These are phyloP conservation scores for Austroboletus eburneus DNA, from an alignment of 768 basidiomycete genomes.

Conservation along the genomic window DNA sequence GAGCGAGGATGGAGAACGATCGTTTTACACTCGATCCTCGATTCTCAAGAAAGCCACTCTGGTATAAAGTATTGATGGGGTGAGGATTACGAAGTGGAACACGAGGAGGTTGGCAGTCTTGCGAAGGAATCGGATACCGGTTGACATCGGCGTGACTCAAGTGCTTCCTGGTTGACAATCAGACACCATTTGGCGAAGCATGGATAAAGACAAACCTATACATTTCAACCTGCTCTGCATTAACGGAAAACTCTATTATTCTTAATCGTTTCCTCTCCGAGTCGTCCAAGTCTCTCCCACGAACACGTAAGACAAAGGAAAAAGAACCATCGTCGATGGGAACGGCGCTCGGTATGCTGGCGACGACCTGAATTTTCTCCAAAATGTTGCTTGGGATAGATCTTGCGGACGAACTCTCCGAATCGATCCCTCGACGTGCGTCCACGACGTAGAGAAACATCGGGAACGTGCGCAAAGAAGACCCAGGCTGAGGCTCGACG, in stretches of 20 bases:
- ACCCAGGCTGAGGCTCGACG: slow-evolving; percentile 37
- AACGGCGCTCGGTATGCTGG: slow-evolving; percentile 55
- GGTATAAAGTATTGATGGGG: slow-evolving; percentile 42
- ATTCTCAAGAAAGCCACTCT: slow-evolving; percentile 38
- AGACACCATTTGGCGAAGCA: slow-evolving; percentile 6
- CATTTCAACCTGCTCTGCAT: slow-evolving; percentile 61
- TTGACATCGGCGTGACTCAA: slow-evolving; percentile 40
- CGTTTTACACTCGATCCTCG: slow-evolving; percentile 27
- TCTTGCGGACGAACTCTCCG: slow-evolving; percentile 7
- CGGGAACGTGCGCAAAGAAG: slow-evolving; percentile 28
- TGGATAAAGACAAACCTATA: slow-evolving; percentile 47
- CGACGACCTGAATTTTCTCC: slow-evolving; percentile 60
- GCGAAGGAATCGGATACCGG: slow-evolving; percentile 54
- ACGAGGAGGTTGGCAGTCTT: slow-evolving; percentile 59
- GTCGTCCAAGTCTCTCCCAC: slow-evolving; percentile 47
- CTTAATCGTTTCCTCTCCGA: slow-evolving; percentile 52
- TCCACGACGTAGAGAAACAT: slow-evolving; percentile 44
- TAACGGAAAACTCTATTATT: slow-evolving; percentile 50
- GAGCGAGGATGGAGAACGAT: slow-evolving; percentile 47
- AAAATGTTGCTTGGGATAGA: slow-evolving; percentile 51
- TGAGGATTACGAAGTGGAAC: slow-evolving; percentile 54
- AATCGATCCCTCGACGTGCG: slow-evolving; percentile 25
- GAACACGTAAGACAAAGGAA: slow-evolving; percentile 57
- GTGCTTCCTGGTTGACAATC: slow-evolving; percentile 33
- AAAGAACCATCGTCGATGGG: slow-evolving; percentile 44